phyloP scores from a whole-genome alignment of 2,329 filamentous ascomycete genomes.

The Botryotinia narcissicola region DNA sequence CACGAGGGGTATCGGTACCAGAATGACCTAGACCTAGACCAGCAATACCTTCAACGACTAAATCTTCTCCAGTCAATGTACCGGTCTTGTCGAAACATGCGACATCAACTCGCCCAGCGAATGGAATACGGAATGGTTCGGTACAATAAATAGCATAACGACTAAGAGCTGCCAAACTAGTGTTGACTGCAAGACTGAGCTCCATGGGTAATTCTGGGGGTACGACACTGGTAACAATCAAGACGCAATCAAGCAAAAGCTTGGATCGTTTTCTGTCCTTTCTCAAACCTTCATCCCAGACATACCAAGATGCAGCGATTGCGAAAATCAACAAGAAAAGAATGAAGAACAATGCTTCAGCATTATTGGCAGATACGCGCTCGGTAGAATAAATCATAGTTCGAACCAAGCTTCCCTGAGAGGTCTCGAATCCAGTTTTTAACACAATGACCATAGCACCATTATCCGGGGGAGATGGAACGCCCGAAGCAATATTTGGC shows the following conservation, averaged over 20 bases:
- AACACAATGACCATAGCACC: constrained; percentile 91
- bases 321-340: constrained; percentile 95
- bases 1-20: constrained; percentile 62
- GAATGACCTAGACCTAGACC: constrained; percentile 73
- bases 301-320: constrained; percentile 96
- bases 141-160: constrained; percentile 98
- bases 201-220: constrained; percentile 99
- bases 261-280: constrained; percentile 97
- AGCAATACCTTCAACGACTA: constrained; percentile 95
- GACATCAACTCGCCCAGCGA: constrained; percentile 89
- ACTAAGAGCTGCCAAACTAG: constrained; percentile 88
- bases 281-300: constrained; percentile 93
- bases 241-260: constrained; percentile 91
- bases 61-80: constrained; percentile 91
- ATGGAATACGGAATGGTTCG: constrained; percentile 97
- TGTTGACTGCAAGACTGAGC: constrained; percentile 94
- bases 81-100: constrained; percentile 99
- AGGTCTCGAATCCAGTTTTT: constrained; percentile 98
- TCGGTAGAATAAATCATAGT: constrained; percentile 99
- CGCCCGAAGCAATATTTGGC: constrained; percentile 69
- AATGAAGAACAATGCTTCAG: constrained; percentile 94
- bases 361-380: constrained; percentile 97
- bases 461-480: constrained; percentile 83
- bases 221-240: constrained; percentile 96
- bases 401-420: constrained; percentile 92